phyloP scores from a whole-genome alignment of 192 early-diverging fungal genomes.

The Rhizoclosmatium globosum region DNA sequence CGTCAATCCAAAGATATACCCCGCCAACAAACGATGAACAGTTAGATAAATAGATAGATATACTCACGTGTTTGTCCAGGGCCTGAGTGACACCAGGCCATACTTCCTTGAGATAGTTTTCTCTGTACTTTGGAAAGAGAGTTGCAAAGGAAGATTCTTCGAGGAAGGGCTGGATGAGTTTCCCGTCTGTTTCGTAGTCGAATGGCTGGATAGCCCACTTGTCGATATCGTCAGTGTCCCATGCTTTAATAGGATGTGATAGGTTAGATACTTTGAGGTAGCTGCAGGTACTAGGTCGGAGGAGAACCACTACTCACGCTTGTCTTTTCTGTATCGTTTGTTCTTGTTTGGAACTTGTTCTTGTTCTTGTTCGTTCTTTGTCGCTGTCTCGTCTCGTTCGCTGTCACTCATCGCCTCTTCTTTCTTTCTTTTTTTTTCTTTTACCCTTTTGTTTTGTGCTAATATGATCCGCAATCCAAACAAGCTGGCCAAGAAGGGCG shows the following conservation, averaged over 20 bases:
- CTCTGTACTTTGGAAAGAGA: slow-evolving; percentile 98
- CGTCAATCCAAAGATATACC: background rate
- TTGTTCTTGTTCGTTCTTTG: background rate
- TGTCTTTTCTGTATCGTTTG: slow-evolving; percentile 66
- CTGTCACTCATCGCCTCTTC: slow-evolving; percentile 13
- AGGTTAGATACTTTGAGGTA: background rate
- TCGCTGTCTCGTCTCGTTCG: background rate
- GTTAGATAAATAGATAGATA: background rate
- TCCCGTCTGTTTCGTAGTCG: slow-evolving; percentile 67
- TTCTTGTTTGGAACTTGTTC: slow-evolving; percentile 45
- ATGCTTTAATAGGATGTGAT: slow-evolving; percentile 50
- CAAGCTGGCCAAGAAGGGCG: no score
- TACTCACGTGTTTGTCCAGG: slow-evolving; percentile 75
- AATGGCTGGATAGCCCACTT: slow-evolving; percentile 94
- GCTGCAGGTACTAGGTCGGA: background rate
- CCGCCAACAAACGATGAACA: no score
- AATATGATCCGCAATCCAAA: no score
- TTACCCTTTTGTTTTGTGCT: background rate
- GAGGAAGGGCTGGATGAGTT: slow-evolving; percentile 66
- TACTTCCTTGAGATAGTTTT: slow-evolving; percentile 89
- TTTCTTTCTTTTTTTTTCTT: slow-evolving; percentile 10
- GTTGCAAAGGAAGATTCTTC: slow-evolving; percentile 98
- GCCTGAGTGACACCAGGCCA: slow-evolving; percentile 89
- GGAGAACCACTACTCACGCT: slow-evolving; percentile 51
- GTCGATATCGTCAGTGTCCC: slow-evolving; percentile 93